A percentile compares a stretch with the other conserved stretches of the same genome.
Conservation (phyloP, 176 grass and related monocot species). For the Zea mays region DNA sequence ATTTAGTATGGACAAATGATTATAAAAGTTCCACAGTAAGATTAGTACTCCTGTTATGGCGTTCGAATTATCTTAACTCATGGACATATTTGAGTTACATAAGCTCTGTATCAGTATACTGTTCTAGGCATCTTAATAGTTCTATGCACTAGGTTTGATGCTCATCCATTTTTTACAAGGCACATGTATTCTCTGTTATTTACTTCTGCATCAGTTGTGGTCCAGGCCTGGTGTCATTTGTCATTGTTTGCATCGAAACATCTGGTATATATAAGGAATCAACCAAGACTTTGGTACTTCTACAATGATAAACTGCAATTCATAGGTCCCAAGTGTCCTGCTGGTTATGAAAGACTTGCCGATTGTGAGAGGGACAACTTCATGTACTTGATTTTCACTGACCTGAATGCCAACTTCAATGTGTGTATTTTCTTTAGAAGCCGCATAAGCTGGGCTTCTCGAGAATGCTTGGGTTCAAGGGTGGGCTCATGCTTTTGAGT, state of each 20-base stretch:
- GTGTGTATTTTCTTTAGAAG: conserved; percentile 29
- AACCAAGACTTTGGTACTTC: conserved; percentile 41
- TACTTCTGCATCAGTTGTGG: conserved; percentile 22
- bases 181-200: conserved; percentile 4
- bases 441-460: conserved; percentile 11
- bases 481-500: neutral
- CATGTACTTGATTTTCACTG: neutral
- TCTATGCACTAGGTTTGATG: neutral
- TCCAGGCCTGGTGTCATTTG: conserved; percentile 26
- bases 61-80: conserved; percentile 10
- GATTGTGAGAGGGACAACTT: conserved; percentile 36
- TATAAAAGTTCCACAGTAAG: neutral
- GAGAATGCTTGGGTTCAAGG: neutral
- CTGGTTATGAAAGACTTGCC: conserved; percentile 3
- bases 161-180: neutral
- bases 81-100: conserved; percentile 24
- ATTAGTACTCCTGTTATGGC: neutral
- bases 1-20: conserved; percentile 21
- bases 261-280: conserved; percentile 16
- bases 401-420: conserved; percentile 6
- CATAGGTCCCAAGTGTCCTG: conserved; percentile 24
- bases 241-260: conserved; percentile 40
- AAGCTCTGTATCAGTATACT: conserved; percentile 18
- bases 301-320: conserved; percentile 48
- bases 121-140: conserved; percentile 14